Base-by-base conservation (phyloP, 2,329 filamentous ascomycete species). In the Xylariomycetidae sp. region DNA sequence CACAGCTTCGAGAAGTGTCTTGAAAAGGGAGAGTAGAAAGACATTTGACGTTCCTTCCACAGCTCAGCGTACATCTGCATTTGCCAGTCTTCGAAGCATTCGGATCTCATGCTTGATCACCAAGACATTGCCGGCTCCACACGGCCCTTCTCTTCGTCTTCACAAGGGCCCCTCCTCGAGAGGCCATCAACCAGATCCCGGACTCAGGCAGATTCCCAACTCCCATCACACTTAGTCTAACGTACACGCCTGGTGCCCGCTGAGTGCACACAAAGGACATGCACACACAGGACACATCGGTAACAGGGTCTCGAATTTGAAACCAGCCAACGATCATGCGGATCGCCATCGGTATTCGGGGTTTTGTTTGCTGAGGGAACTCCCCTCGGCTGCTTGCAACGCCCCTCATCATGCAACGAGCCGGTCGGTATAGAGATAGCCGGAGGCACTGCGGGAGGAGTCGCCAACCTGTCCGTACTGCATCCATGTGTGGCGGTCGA, bases 81-180 rank as follows among this genome's bases (percentile, higher is more conserved):
- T 17, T n/a, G 19, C 24, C 16, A 37, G 15, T 15, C 30, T 47
- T 43, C 60, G 58, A 43, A 72, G 43, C 60, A 66, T 64, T 32
- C 70, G 43, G 2, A 72, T 63, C 44, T 72, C 67, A 50, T 72
- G 68, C 52, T 72, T 74, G 6, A 67, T 73, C 12, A 72, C 63
- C 47, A 72, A 72, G 1, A 71, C 50, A n/a, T 10, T 56, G 55
- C 28, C 44, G 47, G 42, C 37, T 22, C 49, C 44, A n/a, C n/a
- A n/a, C n/a, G n/a, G n/a, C n/a, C n/a, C n/a, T n/a, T n/a, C n/a
- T n/a, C n/a, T n/a, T n/a, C n/a, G n/a, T n/a, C n/a, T n/a, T n/a
- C n/a, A n/a, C n/a, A n/a, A n/a, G n/a, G n/a, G n/a, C n/a, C n/a
- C n/a, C n/a, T n/a, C n/a, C n/a, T n/a, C n/a, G n/a, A n/a, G n/a